These are phyloP conservation scores for Clathrospora elynae DNA, from an alignment of 2,329 filamentous ascomycete species.

Conservation along the genomic window DNA sequence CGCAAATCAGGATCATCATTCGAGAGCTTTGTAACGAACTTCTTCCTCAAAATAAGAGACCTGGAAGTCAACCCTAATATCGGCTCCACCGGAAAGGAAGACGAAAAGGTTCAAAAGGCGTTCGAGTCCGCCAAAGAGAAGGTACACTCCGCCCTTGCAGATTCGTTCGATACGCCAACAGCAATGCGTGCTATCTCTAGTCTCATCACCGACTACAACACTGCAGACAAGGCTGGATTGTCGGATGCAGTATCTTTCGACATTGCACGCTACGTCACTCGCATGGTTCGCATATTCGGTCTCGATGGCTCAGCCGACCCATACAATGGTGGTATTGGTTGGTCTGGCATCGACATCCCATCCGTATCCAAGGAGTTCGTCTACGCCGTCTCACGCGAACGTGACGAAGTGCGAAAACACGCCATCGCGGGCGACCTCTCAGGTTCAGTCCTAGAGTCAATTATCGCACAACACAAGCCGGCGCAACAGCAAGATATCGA, in stretches of 20 bases:
- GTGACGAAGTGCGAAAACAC: conserved; percentile 62
- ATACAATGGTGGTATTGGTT: conserved; percentile 60
- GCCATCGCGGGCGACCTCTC: conserved; percentile 56
- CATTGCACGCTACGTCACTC: conserved; percentile 78
- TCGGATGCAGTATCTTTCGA: conserved; percentile 56
- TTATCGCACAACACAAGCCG: conserved; percentile 46
- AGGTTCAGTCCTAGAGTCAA: conserved; percentile 38
- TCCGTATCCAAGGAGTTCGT: conserved; percentile 64
- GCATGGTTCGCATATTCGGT: conserved; percentile 82
- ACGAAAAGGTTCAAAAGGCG: conserved; percentile 53
- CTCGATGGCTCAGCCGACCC: conserved; percentile 65
- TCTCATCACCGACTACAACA: conserved; percentile 78
- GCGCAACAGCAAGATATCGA: conserved; percentile 36
- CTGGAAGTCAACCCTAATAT: conserved; percentile 48
- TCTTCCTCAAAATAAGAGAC: conserved; percentile 65
- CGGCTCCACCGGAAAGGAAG: conserved; percentile 35
- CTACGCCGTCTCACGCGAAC: conserved; percentile 62
- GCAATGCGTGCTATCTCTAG: conserved; percentile 80
- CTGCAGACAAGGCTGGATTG: conserved; percentile 47
- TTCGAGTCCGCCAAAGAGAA: conserved; percentile 61
- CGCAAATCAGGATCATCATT: conserved; percentile 74
- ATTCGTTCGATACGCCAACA: conserved; percentile 85
- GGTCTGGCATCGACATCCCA: conserved; percentile 69
- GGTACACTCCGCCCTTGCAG: conserved; percentile 70
- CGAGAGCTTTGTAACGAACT: conserved; percentile 79